These are phyloP conservation scores for Pichia cabralensis DNA, from an alignment of 805 yeast genomes.

Conservation along the genomic window DNA sequence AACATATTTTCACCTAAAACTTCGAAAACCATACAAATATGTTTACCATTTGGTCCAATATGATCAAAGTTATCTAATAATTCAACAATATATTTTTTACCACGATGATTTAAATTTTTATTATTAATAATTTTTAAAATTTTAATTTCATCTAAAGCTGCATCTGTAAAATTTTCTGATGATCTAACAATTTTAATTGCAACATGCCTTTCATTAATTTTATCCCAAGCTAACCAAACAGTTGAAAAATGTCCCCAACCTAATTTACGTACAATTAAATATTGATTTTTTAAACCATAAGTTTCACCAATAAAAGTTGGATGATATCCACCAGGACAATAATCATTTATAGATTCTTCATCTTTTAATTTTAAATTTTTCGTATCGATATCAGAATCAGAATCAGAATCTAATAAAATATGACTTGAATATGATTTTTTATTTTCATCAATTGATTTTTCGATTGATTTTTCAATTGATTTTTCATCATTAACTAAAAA, in stretches of 20 bases:
- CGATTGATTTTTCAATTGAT: too few relatives aligned
- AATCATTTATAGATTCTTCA: constrained; percentile 46
- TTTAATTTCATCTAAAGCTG: constrained; percentile 56
- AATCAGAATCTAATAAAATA: constrained; percentile 13
- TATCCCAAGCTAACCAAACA: constrained; percentile 53
- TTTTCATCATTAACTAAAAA: too few relatives aligned
- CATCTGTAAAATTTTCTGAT: constrained; percentile 41
- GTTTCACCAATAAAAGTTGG: constrained; percentile 48
- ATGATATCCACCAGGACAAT: constrained; percentile 55
- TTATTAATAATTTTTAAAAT: constrained; percentile 30
- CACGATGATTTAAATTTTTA: constrained; percentile 33
- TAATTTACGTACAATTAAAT: constrained; percentile 42
- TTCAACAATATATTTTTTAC: constrained; percentile 42
- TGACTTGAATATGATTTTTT: too few relatives aligned
- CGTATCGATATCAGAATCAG: constrained; percentile 15
- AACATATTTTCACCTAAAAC: constrained; percentile 52
- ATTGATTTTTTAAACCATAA: constrained; percentile 36
- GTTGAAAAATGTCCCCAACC: constrained; percentile 72
- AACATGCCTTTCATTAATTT: constrained; percentile 33
- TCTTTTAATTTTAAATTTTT: constrained; percentile 19
- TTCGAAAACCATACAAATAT: constrained; percentile 59
- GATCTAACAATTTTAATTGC: constrained; percentile 57
- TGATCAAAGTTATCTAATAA: constrained; percentile 47
- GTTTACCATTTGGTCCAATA: constrained; percentile 53
- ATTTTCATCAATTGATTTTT: too few relatives aligned